Evolutionary conservation across 2,329 filamentous ascomycete genomes (phyloP).

Genomic region (Hymenoscyphus scutula): DNA sequence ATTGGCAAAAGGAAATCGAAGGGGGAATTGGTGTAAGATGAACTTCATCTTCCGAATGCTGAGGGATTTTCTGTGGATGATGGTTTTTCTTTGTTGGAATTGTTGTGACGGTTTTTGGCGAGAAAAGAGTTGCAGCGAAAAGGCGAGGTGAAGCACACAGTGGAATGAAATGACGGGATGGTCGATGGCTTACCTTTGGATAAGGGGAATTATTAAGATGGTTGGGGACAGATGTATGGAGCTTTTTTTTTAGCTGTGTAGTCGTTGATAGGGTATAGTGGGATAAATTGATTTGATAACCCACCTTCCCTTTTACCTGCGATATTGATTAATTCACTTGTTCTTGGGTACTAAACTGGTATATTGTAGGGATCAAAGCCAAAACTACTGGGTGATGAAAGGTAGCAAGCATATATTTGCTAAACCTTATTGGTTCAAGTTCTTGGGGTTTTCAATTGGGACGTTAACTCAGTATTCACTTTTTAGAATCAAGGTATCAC

Average conservation of each 20-base stretch:
- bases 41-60: not conserved
- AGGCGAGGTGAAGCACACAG: not conserved
- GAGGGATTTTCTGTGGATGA: not conserved
- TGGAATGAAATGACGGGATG: not conserved
- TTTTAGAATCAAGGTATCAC: no score
- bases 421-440: no score
- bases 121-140: not conserved
- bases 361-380: no score
- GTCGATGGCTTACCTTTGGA: not conserved
- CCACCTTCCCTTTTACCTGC: conserved; percentile 25
- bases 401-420: no score
- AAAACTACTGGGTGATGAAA: no score
- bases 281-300: not conserved
- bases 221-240: not conserved
- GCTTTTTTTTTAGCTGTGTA: not conserved
- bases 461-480: no score
- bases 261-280: not conserved
- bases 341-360: no score
- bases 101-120: not conserved
- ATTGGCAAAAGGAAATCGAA: not conserved
- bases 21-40: not conserved
- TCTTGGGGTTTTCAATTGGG: no score
- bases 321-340: no score
- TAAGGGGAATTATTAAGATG: not conserved
- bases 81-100: no score